Percentiles rank a stretch among this genome's conserved stretches.
Conservation (phyloP, 352 stramenopile species). For the Globisporangium parvum region DNA sequence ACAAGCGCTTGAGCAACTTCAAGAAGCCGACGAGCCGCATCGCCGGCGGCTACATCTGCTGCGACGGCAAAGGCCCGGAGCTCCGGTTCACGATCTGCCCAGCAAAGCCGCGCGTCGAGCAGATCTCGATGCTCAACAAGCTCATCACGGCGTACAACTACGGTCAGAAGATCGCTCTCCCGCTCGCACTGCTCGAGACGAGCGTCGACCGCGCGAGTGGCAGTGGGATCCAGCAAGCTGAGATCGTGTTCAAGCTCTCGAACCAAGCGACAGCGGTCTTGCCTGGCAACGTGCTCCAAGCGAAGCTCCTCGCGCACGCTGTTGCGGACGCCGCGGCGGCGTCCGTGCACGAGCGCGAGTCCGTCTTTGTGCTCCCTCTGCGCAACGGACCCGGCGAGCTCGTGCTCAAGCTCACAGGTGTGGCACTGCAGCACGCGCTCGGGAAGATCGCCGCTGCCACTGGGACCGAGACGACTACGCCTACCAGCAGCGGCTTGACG, state of each 20-base stretch:
- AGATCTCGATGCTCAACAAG: slow-evolving; percentile 84
- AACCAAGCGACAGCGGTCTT: slow-evolving; percentile 49
- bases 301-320: slow-evolving; percentile 53
- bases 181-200: slow-evolving; percentile 47
- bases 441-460: slow-evolving; percentile 29
- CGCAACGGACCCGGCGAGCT: slow-evolving; percentile 51
- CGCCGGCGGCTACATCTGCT: slow-evolving; percentile 81
- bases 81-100: slow-evolving; percentile 63
- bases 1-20: slow-evolving; percentile 82
- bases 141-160: slow-evolving; percentile 81
- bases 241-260: slow-evolving; percentile 71
- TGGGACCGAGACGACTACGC: slow-evolving; percentile 3
- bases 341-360: slow-evolving; percentile 29
- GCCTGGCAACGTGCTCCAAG: slow-evolving; percentile 35
- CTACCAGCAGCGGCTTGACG: background rate
- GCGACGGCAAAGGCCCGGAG: slow-evolving; percentile 73
- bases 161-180: slow-evolving; percentile 78
- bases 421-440: slow-evolving; percentile 38
- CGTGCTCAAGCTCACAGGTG: slow-evolving; percentile 49
- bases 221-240: slow-evolving; percentile 21
- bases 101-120: slow-evolving; percentile 55
- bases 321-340: slow-evolving; percentile 10
- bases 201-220: slow-evolving; percentile 23
- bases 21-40: slow-evolving; percentile 84
- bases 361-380: slow-evolving; percentile 54